These are phyloP conservation scores for Cryphonectria radicalis DNA, from an alignment of 2,329 filamentous ascomycete genomes.

Conservation along the genomic window DNA sequence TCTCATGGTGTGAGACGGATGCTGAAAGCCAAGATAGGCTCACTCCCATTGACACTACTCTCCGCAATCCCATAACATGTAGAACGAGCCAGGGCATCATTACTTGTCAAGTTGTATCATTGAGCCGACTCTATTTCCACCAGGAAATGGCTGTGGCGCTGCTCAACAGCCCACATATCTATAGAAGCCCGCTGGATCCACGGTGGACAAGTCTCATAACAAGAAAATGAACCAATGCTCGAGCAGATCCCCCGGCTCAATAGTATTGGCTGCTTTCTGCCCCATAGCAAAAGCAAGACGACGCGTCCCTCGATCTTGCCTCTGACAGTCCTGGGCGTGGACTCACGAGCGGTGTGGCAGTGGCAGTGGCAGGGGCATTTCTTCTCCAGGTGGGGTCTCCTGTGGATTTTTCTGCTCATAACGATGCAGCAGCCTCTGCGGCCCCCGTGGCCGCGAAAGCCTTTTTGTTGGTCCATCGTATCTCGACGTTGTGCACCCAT, in stretches of 20 bases:
- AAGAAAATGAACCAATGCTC: neutral
- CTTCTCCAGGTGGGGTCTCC: neutral
- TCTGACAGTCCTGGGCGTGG: neutral
- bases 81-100: neutral
- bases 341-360: neutral
- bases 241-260: neutral
- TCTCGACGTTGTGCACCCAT: constrained; percentile 84
- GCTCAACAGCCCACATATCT: neutral
- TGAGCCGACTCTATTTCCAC: neutral
- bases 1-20: neutral
- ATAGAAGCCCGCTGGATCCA: neutral
- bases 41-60: neutral
- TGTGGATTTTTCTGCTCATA: constrained; percentile 43
- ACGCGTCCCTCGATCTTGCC: neutral
- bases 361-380: neutral
- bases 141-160: neutral
- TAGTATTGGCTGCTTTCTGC: neutral
- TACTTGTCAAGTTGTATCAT: neutral
- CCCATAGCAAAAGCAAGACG: neutral
- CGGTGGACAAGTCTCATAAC: neutral
- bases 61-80: neutral
- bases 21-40: neutral
- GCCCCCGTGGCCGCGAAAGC: constrained; percentile 67
- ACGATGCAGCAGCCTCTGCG: constrained; percentile 61
- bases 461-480: constrained; percentile 66